Conservation (phyloP, 495 filamentous ascomycete species). For the Annulohypoxylon nitens region DNA sequence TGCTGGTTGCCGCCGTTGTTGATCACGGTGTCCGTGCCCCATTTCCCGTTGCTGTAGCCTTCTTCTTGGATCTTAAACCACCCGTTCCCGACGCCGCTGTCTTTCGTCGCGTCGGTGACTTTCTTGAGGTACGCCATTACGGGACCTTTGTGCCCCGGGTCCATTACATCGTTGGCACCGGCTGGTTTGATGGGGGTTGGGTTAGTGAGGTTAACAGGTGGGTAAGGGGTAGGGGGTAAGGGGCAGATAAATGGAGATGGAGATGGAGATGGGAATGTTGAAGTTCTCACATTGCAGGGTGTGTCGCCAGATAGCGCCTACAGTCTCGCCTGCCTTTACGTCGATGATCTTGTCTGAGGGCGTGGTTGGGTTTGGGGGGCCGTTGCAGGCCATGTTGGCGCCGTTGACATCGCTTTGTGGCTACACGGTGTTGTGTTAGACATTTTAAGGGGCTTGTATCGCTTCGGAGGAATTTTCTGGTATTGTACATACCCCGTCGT, state of each 20-base stretch:
- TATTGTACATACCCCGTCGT: constrained; percentile 53
- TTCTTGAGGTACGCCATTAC: constrained; percentile 66
- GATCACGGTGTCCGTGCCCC: constrained; percentile 61
- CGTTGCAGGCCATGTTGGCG: constrained; percentile 67
- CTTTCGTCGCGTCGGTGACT: constrained; percentile 59
- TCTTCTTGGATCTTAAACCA: constrained; percentile 62
- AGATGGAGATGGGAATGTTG: not conserved
- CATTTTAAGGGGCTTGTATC: not conserved
- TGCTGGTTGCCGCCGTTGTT: constrained; percentile 58
- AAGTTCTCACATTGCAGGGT: constrained; percentile 54
- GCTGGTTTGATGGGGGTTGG: constrained; percentile 30
- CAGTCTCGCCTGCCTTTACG: constrained; percentile 63
- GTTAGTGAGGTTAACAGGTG: constrained; percentile 5
- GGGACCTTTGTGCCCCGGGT: constrained; percentile 64
- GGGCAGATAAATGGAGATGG: too few relatives aligned
- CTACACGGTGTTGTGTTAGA: constrained; percentile 30
- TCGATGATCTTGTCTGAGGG: constrained; percentile 61
- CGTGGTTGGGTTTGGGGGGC: constrained; percentile 66
- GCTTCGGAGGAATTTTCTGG: not conserved
- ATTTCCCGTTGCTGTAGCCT: constrained; percentile 56
- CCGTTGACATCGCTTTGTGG: constrained; percentile 67
- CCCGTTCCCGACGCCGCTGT: constrained; percentile 59
- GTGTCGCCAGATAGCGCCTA: constrained; percentile 65
- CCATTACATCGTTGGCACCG: constrained; percentile 62
- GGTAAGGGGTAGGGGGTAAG: too few relatives aligned